These are phyloP conservation scores for Solanum acaule DNA, from an alignment of 257 asterid species.

Conservation along the genomic window DNA sequence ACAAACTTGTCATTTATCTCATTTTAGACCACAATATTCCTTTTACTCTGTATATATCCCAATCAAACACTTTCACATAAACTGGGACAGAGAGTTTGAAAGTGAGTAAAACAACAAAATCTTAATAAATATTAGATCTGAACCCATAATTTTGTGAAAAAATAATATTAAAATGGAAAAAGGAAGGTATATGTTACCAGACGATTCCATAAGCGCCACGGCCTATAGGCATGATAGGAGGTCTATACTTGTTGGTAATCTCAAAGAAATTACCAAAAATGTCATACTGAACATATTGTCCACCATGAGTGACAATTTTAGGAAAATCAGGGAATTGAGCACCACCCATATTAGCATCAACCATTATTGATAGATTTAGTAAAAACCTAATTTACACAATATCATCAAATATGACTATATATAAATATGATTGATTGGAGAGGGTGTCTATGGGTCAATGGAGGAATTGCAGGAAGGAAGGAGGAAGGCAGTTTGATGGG, in stretches of 20 bases:
- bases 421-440: neutral
- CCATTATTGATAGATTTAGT: slow-evolving; percentile 6
- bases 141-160: neutral
- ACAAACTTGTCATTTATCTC: neutral
- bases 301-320: slow-evolving; percentile 62
- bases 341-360: slow-evolving; percentile 33
- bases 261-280: slow-evolving; percentile 72
- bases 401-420: neutral
- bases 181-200: slow-evolving; percentile 34
- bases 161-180: neutral
- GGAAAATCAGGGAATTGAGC: slow-evolving; percentile 69
- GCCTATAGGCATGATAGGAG: slow-evolving; percentile 93
- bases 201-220: slow-evolving; percentile 99
- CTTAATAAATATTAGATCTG: neutral
- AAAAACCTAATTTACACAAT: neutral
- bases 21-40: neutral
- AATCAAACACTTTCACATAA: neutral
- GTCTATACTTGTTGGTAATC: slow-evolving; percentile 64
- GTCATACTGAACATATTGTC: slow-evolving; percentile 59
- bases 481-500: neutral
- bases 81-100: neutral
- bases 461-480: neutral
- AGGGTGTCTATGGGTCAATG: neutral
- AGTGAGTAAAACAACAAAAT: neutral
- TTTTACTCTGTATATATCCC: neutral